Evolutionary conservation across 805 yeast species (phyloP).

Genomic region (Starmera quercuum): DNA sequence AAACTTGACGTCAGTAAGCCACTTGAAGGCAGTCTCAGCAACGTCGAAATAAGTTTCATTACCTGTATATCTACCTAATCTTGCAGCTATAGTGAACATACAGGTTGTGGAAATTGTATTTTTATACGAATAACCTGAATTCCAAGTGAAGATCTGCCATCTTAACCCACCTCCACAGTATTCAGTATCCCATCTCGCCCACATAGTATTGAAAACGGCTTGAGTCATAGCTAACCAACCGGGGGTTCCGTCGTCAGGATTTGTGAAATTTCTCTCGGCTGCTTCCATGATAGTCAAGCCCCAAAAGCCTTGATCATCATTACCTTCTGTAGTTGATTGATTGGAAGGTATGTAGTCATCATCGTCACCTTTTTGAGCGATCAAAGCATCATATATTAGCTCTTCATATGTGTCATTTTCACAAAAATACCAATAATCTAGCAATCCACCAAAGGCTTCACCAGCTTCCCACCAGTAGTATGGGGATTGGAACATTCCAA

Average conservation of each 20-base stretch:
- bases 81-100: constrained; percentile 53
- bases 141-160: constrained; percentile 71
- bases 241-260: constrained; percentile 36
- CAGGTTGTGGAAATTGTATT: constrained; percentile 60
- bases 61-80: constrained; percentile 55
- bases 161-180: constrained; percentile 60
- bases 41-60: constrained; percentile 46
- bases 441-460: constrained; percentile 61
- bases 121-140: constrained; percentile 60
- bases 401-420: constrained; percentile 59
- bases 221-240: constrained; percentile 56
- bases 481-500: constrained; percentile 67
- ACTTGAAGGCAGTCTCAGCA: constrained; percentile 48
- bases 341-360: constrained; percentile 55
- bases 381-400: constrained; percentile 48
- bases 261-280: constrained; percentile 52
- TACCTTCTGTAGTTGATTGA: constrained; percentile 63
- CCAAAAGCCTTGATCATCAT: constrained; percentile 74
- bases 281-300: constrained; percentile 61
- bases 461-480: constrained; percentile 95
- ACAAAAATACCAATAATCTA: constrained; percentile 71
- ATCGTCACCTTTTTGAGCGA: constrained; percentile 37
- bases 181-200: constrained; percentile 49
- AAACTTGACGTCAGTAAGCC: constrained; percentile 46
- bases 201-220: constrained; percentile 58